phyloP scores from a whole-genome alignment of 345 rosid species.

The Sonneratia caseolaris region DNA sequence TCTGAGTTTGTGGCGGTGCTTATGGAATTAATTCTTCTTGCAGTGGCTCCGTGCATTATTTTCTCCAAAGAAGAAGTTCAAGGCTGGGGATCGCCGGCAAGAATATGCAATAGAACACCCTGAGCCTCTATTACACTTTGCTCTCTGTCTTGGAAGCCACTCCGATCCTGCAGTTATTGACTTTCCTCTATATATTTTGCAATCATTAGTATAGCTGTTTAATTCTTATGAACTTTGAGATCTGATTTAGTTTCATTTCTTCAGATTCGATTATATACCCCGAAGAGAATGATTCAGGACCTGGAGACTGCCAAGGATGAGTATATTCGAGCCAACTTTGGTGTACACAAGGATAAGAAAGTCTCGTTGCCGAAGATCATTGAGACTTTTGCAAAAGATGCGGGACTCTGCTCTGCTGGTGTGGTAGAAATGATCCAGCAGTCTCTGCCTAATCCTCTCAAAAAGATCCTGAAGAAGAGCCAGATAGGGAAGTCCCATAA shows the following conservation, averaged over 20 bases:
- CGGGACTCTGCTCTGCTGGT: constrained; percentile 43
- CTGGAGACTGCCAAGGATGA: constrained; percentile 83
- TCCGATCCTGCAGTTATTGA: constrained; percentile 91
- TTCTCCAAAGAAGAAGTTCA: constrained; percentile 62
- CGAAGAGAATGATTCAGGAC: constrained; percentile 65
- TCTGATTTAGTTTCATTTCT: not conserved
- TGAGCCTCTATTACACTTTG: constrained; percentile 73
- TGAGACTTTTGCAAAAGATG: constrained; percentile 66
- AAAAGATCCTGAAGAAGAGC: constrained; percentile 42
- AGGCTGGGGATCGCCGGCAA: constrained; percentile 57
- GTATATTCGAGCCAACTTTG: constrained; percentile 66
- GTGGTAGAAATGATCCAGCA: constrained; percentile 58
- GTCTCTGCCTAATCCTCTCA: constrained; percentile 51
- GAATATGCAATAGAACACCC: constrained; percentile 53
- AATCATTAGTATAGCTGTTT: not conserved
- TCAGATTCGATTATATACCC: constrained; percentile 79
- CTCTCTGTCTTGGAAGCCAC: constrained; percentile 85
- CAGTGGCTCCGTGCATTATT: constrained; percentile 80
- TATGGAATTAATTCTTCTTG: constrained; percentile 12
- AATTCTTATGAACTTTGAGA: not conserved
- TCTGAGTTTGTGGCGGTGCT: not conserved
- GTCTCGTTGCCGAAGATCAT: constrained; percentile 68
- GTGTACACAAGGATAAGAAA: constrained; percentile 61
- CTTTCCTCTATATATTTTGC: not conserved
- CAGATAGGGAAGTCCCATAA: constrained; percentile 51